Percentiles rank a stretch among this genome's conserved stretches.
Evolutionary conservation across 345 rosid genomes (phyloP).

Genomic region (Cardamine occulta): DNA sequence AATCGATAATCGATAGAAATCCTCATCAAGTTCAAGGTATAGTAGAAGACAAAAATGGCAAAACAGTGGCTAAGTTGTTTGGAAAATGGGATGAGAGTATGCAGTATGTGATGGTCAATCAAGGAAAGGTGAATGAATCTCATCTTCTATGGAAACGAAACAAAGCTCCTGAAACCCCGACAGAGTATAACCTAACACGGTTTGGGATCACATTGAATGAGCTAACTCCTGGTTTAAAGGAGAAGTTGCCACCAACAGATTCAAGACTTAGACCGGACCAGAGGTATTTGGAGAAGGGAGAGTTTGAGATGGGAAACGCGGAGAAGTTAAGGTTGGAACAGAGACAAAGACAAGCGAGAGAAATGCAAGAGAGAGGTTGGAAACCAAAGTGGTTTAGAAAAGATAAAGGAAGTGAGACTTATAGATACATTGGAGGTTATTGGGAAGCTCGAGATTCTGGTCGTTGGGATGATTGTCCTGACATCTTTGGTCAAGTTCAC

Average conservation of each 20-base stretch:
- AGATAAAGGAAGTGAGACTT: conserved; percentile 60
- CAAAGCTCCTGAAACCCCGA: conserved; percentile 36
- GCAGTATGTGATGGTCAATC: conserved; percentile 39
- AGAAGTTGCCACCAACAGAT: conserved; percentile 55
- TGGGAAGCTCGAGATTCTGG: conserved; percentile 77
- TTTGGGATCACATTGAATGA: conserved; percentile 52
- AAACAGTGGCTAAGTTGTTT: conserved; percentile 48
- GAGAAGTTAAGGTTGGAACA: conserved; percentile 56
- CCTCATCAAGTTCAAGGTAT: conserved; percentile 90
- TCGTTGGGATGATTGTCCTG: conserved; percentile 80
- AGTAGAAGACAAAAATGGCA: conserved; percentile 48
- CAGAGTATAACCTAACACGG: conserved; percentile 47
- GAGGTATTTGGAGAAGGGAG: conserved; percentile 49
- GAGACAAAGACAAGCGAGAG: conserved; percentile 51
- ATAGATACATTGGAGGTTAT: conserved; percentile 70
- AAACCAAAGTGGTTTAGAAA: conserved; percentile 83
- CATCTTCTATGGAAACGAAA: conserved; percentile 49
- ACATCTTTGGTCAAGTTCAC: conserved; percentile 74
- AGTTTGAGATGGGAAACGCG: conserved; percentile 47
- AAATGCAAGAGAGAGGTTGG: conserved; percentile 97
- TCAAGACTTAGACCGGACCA: conserved; percentile 57
- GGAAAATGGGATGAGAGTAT: conserved; percentile 59
- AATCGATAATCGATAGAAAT: conserved; percentile 92
- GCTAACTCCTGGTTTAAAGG: conserved; percentile 50
- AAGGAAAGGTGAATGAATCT: conserved; percentile 40